These are phyloP conservation scores for Hippophae tibetana DNA, from an alignment of 306 rosid genomes.

Conservation along the genomic window DNA sequence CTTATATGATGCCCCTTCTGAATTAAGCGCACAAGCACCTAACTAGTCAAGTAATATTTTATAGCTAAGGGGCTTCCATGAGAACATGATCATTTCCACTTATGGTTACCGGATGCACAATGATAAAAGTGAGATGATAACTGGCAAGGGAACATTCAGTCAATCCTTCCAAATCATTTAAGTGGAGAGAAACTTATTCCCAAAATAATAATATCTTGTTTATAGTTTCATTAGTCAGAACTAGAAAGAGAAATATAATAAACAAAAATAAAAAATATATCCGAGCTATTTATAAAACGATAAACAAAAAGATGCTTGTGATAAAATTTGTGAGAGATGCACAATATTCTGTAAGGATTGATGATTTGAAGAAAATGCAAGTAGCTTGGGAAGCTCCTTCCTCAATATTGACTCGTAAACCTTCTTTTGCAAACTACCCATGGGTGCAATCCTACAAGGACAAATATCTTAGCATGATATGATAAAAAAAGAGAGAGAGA, in stretches of 20 bases:
- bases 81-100: no score
- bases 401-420: conserved; percentile 81
- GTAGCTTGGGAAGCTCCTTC: conserved; percentile 75
- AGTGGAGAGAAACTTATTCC: background rate
- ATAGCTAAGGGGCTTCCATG: no score
- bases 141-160: background rate
- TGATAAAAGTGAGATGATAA: background rate
- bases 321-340: conserved; percentile 18
- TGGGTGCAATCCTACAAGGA: conserved; percentile 59
- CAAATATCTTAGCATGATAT: conserved; percentile 18
- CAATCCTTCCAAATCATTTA: background rate
- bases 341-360: conserved; percentile 82
- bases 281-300: background rate
- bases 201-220: no score
- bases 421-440: conserved; percentile 68
- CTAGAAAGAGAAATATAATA: no score
- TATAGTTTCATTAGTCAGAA: no score
- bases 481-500: background rate
- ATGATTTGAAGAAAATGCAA: conserved; percentile 63
- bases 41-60: no score
- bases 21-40: no score
- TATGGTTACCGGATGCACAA: background rate
- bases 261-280: background rate
- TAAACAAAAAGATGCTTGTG: conserved; percentile 2
- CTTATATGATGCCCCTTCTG: no score